Evolutionary conservation across 495 filamentous ascomycete species (phyloP).

Genomic region (Halenospora varia): DNA sequence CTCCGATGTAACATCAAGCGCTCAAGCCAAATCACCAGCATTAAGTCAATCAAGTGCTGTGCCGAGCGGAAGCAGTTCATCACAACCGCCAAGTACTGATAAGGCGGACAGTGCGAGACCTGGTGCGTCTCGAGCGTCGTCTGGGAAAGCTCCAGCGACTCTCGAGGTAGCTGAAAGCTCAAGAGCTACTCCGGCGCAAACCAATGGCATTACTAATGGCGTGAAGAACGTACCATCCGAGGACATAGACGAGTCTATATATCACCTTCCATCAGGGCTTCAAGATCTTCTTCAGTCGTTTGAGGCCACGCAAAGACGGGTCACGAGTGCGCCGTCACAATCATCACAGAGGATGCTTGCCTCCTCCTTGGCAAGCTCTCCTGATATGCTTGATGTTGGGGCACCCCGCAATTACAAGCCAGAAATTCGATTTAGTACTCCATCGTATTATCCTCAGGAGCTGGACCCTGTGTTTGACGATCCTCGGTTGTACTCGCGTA

Average conservation of each 20-base stretch:
- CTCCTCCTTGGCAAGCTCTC: slow-evolving; percentile 64
- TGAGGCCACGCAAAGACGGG: slow-evolving; percentile 72
- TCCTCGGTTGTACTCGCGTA: slow-evolving; percentile 76
- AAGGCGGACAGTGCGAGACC: slow-evolving; percentile 35
- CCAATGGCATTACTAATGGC: slow-evolving; percentile 53
- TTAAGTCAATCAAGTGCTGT: slow-evolving; percentile 36
- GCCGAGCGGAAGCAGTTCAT: slow-evolving; percentile 28
- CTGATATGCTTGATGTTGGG: slow-evolving; percentile 74
- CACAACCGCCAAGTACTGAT: slow-evolving; percentile 40
- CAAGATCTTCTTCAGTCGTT: slow-evolving; percentile 89
- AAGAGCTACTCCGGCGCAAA: slow-evolving; percentile 31
- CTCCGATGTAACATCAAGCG: slow-evolving; percentile 21
- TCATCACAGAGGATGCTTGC: slow-evolving; percentile 69
- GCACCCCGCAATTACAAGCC: slow-evolving; percentile 80
- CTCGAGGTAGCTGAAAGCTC: slow-evolving; percentile 32
- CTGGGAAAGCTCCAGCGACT: slow-evolving; percentile 37
- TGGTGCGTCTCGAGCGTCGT: slow-evolving; percentile 10
- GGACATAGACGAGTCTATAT: slow-evolving; percentile 78
- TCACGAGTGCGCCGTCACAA: slow-evolving; percentile 47
- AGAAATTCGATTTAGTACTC: slow-evolving; percentile 70
- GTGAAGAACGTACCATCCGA: slow-evolving; percentile 39
- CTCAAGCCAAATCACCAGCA: slow-evolving; percentile 48
- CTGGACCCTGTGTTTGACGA: slow-evolving; percentile 87
- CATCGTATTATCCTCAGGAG: slow-evolving; percentile 87
- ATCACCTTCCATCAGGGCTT: slow-evolving; percentile 86